Evolutionary conservation across 2,329 filamentous ascomycete genomes (phyloP).

Genomic region (Pestalotiopsis sp.): DNA sequence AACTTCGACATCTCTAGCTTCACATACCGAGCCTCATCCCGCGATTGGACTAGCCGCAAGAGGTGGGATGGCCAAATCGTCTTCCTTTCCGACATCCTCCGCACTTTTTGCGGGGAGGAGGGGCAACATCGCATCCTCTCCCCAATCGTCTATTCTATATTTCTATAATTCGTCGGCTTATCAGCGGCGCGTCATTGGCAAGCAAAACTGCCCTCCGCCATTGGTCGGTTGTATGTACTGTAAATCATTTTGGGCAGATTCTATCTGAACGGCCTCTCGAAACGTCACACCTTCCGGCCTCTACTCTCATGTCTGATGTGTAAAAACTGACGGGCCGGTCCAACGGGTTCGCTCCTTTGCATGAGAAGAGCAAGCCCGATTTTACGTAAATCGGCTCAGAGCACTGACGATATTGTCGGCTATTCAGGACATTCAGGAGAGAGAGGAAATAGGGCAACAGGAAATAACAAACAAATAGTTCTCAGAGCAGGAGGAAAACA

Average conservation of each 20-base stretch:
- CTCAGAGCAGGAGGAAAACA: background rate
- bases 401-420: no score
- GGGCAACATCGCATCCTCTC: background rate
- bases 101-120: background rate
- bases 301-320: background rate
- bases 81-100: constrained; percentile 8
- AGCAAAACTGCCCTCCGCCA: background rate
- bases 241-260: background rate
- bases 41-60: constrained; percentile 1
- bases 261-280: no score
- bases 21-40: constrained; percentile 7
- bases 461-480: background rate
- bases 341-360: background rate
- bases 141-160: background rate
- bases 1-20: background rate
- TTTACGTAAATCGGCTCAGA: constrained; percentile 6
- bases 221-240: background rate
- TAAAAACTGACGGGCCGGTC: background rate
- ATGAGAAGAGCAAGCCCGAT: background rate
- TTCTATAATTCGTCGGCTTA: background rate
- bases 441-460: background rate
- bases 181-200: background rate
- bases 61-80: background rate
- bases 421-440: no score
- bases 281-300: no score